Evolutionary conservation across 305 asterid genomes (phyloP).

Genomic region (Fraxinus sp.): DNA sequence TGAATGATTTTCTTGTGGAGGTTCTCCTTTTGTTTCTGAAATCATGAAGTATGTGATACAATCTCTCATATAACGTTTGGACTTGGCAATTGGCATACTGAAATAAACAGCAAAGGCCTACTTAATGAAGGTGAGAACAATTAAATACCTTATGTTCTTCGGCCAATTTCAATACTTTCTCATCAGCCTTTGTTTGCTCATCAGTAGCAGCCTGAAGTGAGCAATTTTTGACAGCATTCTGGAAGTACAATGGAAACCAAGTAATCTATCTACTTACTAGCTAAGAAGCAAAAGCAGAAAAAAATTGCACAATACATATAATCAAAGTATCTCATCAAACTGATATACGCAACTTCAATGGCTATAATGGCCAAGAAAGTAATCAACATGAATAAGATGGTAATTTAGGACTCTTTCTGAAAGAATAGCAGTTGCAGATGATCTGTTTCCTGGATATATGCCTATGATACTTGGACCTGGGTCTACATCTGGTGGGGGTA

Average conservation of each 20-base stretch:
- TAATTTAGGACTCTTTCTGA: slow-evolving; percentile 11
- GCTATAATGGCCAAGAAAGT: not conserved
- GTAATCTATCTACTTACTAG: slow-evolving; percentile 6
- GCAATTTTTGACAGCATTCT: slow-evolving; percentile 72
- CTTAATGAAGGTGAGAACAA: slow-evolving; percentile 21
- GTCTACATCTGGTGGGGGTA: not conserved
- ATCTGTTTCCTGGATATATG: not conserved
- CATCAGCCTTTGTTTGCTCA: slow-evolving; percentile 77
- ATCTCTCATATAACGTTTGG: slow-evolving; percentile 10
- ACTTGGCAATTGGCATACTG: slow-evolving; percentile 24
- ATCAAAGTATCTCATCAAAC: slow-evolving; percentile 13
- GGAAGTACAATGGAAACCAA: slow-evolving; percentile 19
- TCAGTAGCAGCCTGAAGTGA: slow-evolving; percentile 60
- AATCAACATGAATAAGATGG: not conserved
- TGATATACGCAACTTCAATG: not conserved
- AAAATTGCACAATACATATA: not conserved
- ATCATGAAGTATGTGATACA: slow-evolving; percentile 26
- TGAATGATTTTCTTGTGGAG: slow-evolving; percentile 61
- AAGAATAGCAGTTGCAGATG: not conserved
- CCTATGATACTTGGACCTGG: not conserved
- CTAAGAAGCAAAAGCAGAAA: slow-evolving; percentile 15
- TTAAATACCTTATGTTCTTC: slow-evolving; percentile 76
- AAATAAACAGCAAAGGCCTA: slow-evolving; percentile 6
- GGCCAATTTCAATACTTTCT: slow-evolving; percentile 66
- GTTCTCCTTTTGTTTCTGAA: slow-evolving; percentile 83